A percentile compares a stretch with the other conserved stretches of the same genome.
Evolutionary conservation across 805 yeast species (phyloP).

Genomic region (Kazachstania psychrophila): DNA sequence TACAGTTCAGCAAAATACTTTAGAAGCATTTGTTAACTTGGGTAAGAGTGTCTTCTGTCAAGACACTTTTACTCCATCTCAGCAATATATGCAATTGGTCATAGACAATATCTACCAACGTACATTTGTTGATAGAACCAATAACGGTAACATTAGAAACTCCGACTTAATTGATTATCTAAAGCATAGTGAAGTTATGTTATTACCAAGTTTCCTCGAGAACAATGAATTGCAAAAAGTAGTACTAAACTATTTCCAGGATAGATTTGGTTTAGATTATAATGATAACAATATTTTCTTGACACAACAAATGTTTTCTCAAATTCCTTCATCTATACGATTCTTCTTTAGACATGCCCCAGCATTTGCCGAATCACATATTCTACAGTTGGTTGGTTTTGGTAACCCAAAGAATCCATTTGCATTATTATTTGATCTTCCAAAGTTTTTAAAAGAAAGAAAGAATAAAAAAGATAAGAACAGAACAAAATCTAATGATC

Average conservation of each 20-base stretch:
- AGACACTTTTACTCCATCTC: slow-evolving; percentile 78
- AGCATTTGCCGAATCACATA: slow-evolving; percentile 65
- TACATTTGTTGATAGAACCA: slow-evolving; percentile 34
- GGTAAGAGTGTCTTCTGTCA: slow-evolving; percentile 73
- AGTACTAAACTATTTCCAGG: slow-evolving; percentile 54
- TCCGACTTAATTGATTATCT: slow-evolving; percentile 30
- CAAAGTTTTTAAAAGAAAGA: slow-evolving; percentile 62
- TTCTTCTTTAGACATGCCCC: slow-evolving; percentile 75
- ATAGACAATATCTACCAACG: slow-evolving; percentile 65
- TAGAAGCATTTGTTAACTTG: slow-evolving; percentile 70
- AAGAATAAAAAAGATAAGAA: slow-evolving; percentile 64
- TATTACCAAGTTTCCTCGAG: slow-evolving; percentile 49
- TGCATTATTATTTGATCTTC: slow-evolving; percentile 61
- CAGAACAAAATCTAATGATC: slow-evolving; percentile 19
- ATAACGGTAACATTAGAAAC: slow-evolving; percentile 21
- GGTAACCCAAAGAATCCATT: slow-evolving; percentile 71
- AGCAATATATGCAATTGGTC: slow-evolving; percentile 65
- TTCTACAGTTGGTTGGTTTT: slow-evolving; percentile 66
- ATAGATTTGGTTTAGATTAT: slow-evolving; percentile 55
- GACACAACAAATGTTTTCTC: slow-evolving; percentile 33
- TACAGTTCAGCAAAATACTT: slow-evolving; percentile 61
- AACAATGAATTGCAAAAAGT: slow-evolving; percentile 48
- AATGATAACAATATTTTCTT: slow-evolving; percentile 56
- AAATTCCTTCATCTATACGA: slow-evolving; percentile 33
- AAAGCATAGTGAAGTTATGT: slow-evolving; percentile 56